Percentiles rank a stretch among this genome's conserved stretches.
Conservation (phyloP, 1,284 basidiomycete genomes). For the Malassezia globosa region DNA sequence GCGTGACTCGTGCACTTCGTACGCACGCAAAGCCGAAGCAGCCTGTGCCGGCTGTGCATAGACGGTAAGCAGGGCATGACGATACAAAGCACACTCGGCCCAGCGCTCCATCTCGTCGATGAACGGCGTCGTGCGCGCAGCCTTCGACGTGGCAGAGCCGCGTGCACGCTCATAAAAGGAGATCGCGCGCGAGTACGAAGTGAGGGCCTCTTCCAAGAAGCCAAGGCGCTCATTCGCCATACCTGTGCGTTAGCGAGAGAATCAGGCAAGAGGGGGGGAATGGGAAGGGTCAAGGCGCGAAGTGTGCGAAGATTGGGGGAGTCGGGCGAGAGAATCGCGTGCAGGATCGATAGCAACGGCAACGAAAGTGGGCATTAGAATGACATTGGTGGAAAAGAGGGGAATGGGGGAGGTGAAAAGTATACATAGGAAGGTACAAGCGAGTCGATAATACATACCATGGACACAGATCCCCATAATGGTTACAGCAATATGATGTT, state of each 20-base stretch:
- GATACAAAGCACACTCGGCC: slow-evolving; percentile 42
- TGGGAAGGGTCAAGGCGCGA: background rate
- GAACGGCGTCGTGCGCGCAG: slow-evolving; percentile 28
- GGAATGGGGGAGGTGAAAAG: too few species aligned
- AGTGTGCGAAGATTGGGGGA: too few species aligned
- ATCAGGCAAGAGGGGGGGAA: background rate
- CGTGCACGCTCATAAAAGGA: slow-evolving; percentile 38
- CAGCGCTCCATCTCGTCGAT: slow-evolving; percentile 44
- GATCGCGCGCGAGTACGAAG: slow-evolving; percentile 37
- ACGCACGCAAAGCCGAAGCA: slow-evolving; percentile 35
- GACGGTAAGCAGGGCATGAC: slow-evolving; percentile 36
- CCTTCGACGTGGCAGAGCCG: slow-evolving; percentile 33
- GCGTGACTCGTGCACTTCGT: slow-evolving; percentile 38
- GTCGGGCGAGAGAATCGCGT: too few species aligned
- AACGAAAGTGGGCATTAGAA: too few species aligned
- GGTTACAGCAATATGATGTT: slow-evolving; percentile 6
- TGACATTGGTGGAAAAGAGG: too few species aligned
- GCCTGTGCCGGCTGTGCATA: slow-evolving; percentile 22
- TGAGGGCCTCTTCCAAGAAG: slow-evolving; percentile 25
- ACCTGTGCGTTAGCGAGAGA: too few species aligned
- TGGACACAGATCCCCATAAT: slow-evolving; percentile 5
- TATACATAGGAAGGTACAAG: too few species aligned
- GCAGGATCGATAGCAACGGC: too few species aligned
- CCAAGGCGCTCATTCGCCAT: slow-evolving; percentile 41
- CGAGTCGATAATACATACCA: too few species aligned